A percentile compares a stretch with the other conserved stretches of the same genome.
Conservation (phyloP, 495 filamentous ascomycete genomes). For the Talaromyces ruber region DNA sequence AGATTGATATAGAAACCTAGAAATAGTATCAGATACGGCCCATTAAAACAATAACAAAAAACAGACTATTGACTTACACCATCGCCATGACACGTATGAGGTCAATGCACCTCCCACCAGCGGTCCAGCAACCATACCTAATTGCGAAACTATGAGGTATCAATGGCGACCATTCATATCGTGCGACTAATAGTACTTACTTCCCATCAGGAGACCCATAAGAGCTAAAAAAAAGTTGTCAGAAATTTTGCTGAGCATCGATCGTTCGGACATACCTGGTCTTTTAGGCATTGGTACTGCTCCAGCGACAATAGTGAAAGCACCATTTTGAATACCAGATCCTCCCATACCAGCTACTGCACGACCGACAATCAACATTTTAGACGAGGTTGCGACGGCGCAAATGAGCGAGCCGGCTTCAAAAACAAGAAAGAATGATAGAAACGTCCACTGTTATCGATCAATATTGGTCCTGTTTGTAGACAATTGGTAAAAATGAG, state of each 20-base stretch:
- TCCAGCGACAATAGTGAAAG: constrained; percentile 34
- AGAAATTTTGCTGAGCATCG: constrained; percentile 18
- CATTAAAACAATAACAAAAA: too few relatives aligned
- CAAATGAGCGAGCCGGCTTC: constrained; percentile 28
- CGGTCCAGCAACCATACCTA: constrained; percentile 37
- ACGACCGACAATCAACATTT: constrained; percentile 27
- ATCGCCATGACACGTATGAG: constrained; percentile 16
- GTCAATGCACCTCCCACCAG: constrained; percentile 15
- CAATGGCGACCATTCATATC: not conserved
- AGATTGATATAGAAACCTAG: constrained; percentile 46
- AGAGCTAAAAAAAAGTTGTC: constrained; percentile 26
- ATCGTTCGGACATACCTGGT: constrained; percentile 30
- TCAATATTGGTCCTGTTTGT: constrained; percentile 2
- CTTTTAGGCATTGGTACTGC: constrained; percentile 31
- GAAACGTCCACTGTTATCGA: constrained; percentile 13
- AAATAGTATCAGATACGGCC: not conserved
- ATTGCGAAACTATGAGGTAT: constrained; percentile 26
- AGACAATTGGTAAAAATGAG: not conserved
- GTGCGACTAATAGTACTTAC: constrained; percentile 30
- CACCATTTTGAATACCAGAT: constrained; percentile 39
- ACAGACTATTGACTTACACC: constrained; percentile 38
- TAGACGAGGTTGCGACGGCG: constrained; percentile 23
- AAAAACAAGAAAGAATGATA: constrained; percentile 21
- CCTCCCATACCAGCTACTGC: constrained; percentile 26
- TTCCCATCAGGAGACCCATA: constrained; percentile 25